Evolutionary conservation across 75 land plant species (phyloP).

Genomic region (Isoetes taiwanensis): DNA sequence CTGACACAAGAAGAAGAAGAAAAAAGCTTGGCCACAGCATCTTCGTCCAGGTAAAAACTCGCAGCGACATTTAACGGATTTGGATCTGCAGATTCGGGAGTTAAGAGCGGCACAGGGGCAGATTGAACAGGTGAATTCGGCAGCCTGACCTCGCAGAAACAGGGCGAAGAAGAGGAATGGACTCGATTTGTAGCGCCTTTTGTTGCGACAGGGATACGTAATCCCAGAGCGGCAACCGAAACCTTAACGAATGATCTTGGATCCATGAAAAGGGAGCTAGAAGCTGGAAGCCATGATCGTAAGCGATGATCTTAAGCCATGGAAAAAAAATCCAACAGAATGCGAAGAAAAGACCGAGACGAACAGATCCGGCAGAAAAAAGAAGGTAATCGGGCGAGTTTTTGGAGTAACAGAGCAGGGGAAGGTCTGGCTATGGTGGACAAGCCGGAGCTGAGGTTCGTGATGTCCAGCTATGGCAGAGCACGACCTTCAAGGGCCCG

Average conservation of each 20-base stretch:
- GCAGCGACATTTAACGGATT: slow-evolving; percentile 28
- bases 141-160: slow-evolving; percentile 50
- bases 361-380: too few relatives aligned
- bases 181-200: slow-evolving; percentile 48
- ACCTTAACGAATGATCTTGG: slow-evolving; percentile 65
- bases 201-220: slow-evolving; percentile 49
- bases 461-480: too few relatives aligned
- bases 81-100: slow-evolving; percentile 16
- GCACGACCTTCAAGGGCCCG: too few relatives aligned
- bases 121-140: slow-evolving; percentile 36
- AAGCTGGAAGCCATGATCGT: too few relatives aligned
- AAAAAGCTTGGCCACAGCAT: slow-evolving; percentile 40
- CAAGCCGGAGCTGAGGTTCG: too few relatives aligned
- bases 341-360: too few relatives aligned
- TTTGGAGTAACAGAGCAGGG: too few relatives aligned
- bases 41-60: slow-evolving; percentile 49
- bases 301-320: too few relatives aligned
- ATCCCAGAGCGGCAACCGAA: slow-evolving; percentile 49
- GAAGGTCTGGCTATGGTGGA: too few relatives aligned
- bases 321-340: too few relatives aligned
- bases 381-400: too few relatives aligned
- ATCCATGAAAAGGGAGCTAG: slow-evolving; percentile 36
- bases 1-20: slow-evolving; percentile 18
- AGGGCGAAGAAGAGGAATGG: slow-evolving; percentile 52
- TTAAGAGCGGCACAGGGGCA: slow-evolving; percentile 34